Conservation (phyloP, 2,329 filamentous ascomycete species). For the Helicocarpus griseus region DNA sequence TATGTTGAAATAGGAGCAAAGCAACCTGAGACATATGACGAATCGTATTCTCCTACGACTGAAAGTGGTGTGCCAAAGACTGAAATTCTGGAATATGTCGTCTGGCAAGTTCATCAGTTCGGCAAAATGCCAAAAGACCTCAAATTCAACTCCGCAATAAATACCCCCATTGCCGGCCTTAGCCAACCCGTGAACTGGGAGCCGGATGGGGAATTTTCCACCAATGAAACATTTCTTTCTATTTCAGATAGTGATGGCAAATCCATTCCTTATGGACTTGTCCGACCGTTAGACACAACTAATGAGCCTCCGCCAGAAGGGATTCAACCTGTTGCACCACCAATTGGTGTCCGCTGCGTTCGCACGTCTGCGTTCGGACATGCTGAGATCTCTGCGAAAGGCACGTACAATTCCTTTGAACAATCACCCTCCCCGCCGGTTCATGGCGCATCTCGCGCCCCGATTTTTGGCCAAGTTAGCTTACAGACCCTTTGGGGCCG, state of each 20-base stretch:
- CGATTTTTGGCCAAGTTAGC: neutral
- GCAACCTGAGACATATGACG: neutral
- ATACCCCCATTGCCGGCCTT: neutral
- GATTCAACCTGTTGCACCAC: neutral
- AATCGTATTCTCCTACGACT: neutral
- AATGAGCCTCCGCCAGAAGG: neutral
- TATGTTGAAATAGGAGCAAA: neutral
- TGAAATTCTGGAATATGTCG: neutral
- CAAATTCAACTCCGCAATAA: neutral
- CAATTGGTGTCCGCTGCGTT: conserved; percentile 3
- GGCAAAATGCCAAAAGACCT: no score
- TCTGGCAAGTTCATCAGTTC: neutral
- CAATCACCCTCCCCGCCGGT: neutral
- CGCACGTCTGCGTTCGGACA: neutral
- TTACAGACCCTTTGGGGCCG: neutral
- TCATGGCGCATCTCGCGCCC: neutral
- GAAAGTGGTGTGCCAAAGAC: neutral
- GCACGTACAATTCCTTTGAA: conserved; percentile 1
- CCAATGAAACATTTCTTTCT: neutral
- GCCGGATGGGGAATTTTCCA: neutral
- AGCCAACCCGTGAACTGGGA: neutral
- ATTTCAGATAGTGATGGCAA: neutral
- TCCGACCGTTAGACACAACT: neutral
- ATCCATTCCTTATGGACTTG: neutral
- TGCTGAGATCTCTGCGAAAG: neutral